Conservation (phyloP, 768 basidiomycete genomes). For the Macrolepiota dolichaula region DNA sequence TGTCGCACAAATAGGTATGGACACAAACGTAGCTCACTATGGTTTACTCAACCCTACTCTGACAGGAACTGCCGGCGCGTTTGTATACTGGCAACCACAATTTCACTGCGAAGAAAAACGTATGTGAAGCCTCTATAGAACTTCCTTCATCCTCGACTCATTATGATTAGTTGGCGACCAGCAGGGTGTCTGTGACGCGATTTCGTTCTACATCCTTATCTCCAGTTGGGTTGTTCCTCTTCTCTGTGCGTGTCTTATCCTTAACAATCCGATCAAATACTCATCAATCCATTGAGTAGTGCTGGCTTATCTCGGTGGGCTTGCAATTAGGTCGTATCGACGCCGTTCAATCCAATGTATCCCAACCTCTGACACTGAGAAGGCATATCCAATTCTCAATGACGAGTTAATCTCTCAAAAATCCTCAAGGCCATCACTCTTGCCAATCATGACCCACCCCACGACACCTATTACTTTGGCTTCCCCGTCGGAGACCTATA, state of each 20-base stretch:
- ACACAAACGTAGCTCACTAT: not conserved
- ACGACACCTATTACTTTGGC: not conserved
- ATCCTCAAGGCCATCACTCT: conserved; percentile 12
- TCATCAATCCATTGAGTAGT: conserved; percentile 27
- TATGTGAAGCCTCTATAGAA: conserved; percentile 9
- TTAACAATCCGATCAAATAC: no score
- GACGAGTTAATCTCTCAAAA: not conserved
- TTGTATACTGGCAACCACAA: conserved; percentile 18
- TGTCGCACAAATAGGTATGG: conserved; percentile 18
- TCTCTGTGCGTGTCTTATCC: conserved; percentile 17
- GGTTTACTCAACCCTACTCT: not conserved
- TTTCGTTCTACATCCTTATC: conserved; percentile 19
- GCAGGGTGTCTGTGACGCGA: conserved; percentile 18
- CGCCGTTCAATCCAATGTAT: conserved; percentile 12
- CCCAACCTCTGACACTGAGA: not conserved
- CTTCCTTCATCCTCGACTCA: not conserved
- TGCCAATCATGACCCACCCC: conserved; percentile 11
- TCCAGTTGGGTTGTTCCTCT: conserved; percentile 24
- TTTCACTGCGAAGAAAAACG: conserved; percentile 21
- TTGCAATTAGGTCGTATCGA: conserved; percentile 34
- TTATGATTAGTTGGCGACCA: conserved; percentile 15
- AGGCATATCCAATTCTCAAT: not conserved
- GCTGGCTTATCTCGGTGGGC: conserved; percentile 37
- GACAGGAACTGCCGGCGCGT: conserved; percentile 21
- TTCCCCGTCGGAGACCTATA: not conserved